These are phyloP conservation scores for Candida peoriensis DNA, from an alignment of 805 yeast species.

Conservation along the genomic window DNA sequence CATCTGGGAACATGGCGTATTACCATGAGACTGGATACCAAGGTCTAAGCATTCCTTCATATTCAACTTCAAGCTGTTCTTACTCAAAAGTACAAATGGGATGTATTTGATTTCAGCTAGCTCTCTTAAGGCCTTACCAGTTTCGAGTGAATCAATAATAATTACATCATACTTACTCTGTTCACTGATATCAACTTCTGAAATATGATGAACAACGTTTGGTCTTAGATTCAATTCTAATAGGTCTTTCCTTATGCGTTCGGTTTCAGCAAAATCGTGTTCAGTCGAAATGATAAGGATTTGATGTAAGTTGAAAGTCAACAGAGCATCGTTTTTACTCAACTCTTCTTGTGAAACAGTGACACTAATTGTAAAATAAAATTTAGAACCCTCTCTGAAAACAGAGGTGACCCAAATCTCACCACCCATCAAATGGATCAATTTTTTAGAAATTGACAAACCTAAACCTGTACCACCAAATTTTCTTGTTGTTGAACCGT, in stretches of 20 bases:
- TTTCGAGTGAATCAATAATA: conserved; percentile 73
- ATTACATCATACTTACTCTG: conserved; percentile 68
- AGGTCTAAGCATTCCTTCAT: conserved; percentile 79
- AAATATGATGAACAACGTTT: conserved; percentile 48
- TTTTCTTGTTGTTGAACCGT: conserved; percentile 87
- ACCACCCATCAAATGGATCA: conserved; percentile 90
- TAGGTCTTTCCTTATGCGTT: conserved; percentile 48
- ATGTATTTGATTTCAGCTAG: conserved; percentile 77
- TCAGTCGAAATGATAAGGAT: conserved; percentile 66
- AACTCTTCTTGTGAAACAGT: conserved; percentile 60
- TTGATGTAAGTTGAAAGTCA: conserved; percentile 68
- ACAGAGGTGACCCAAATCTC: conserved; percentile 86
- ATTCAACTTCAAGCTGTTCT: conserved; percentile 69
- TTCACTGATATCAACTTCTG: conserved; percentile 49
- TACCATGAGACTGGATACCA: conserved; percentile 85
- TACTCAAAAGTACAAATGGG: conserved; percentile 76
- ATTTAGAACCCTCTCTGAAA: conserved; percentile 78
- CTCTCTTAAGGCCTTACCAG: conserved; percentile 62
- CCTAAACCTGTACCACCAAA: conserved; percentile 95
- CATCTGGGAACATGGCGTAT: conserved; percentile 77
- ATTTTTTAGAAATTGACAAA: conserved; percentile 78
- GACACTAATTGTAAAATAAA: conserved; percentile 77
- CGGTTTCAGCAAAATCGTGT: conserved; percentile 45
- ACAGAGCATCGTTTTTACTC: conserved; percentile 59
- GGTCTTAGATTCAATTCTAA: conserved; percentile 56